A percentile compares a stretch with the other conserved stretches of the same genome.
These are phyloP conservation scores for Nothomitra cinnamomea DNA, from an alignment of 2,329 filamentous ascomycete genomes.

Conservation along the genomic window DNA sequence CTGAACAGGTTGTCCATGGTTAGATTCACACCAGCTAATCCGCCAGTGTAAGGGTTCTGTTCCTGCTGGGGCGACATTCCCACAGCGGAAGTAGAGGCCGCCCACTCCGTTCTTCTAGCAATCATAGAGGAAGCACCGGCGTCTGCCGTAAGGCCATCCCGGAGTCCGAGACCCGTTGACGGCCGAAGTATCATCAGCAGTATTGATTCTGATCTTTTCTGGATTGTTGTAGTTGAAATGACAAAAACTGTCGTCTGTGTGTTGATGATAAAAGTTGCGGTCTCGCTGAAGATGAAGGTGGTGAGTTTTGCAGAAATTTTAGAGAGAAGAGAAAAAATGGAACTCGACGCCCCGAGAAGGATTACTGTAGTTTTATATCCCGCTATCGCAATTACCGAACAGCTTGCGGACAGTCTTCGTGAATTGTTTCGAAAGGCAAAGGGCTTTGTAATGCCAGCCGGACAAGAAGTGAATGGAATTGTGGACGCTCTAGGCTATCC, in stretches of 20 bases:
- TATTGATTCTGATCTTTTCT: too few relatives aligned
- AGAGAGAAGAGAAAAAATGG: too few relatives aligned
- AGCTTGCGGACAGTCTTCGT: background rate
- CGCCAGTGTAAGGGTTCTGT: background rate
- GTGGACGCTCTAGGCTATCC: conserved; percentile 1
- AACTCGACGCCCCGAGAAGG: background rate
- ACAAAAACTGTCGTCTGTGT: too few relatives aligned
- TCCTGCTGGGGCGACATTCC: background rate
- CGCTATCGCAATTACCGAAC: too few relatives aligned
- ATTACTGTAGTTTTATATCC: background rate
- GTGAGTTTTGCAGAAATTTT: too few relatives aligned
- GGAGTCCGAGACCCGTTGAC: too few relatives aligned
- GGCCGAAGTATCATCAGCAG: too few relatives aligned
- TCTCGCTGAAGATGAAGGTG: too few relatives aligned
- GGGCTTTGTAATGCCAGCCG: background rate
- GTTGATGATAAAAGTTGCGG: too few relatives aligned
- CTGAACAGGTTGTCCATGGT: conserved; percentile 4
- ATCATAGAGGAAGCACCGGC: background rate
- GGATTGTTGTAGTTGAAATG: too few relatives aligned
- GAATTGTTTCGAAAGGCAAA: background rate
- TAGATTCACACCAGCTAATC: conserved; percentile 4
- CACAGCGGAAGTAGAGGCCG: background rate
- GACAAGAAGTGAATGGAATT: conserved; percentile 1
- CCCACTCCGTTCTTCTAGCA: background rate
- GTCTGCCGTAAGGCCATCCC: background rate